A percentile compares a stretch with the other conserved stretches of the same genome.
phyloP scores from a whole-genome alignment of 2,329 filamentous ascomycete genomes.

The Lachnellula subtilissima region DNA sequence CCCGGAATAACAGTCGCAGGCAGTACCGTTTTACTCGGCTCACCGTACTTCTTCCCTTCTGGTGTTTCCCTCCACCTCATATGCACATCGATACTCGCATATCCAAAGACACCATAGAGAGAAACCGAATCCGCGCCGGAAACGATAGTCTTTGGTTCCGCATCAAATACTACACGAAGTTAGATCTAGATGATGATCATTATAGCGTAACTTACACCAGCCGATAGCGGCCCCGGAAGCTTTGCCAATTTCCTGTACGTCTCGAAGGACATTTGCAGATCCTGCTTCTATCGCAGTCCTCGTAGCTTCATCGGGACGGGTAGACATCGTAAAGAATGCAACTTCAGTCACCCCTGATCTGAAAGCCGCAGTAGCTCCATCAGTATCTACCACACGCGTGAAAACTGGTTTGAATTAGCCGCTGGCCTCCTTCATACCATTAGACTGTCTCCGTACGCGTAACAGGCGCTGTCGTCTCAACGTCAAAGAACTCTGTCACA shows the following conservation, averaged over 20 bases:
- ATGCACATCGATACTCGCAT: conserved; percentile 5
- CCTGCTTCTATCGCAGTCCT: neutral
- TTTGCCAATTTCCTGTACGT: neutral
- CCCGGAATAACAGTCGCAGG: neutral
- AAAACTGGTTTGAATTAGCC: neutral
- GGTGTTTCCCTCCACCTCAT: conserved; percentile 8
- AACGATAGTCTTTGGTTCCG: neutral
- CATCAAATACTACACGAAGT: neutral
- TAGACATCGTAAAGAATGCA: conserved; percentile 1
- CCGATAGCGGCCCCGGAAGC: neutral
- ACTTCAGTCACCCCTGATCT: conserved; percentile 1
- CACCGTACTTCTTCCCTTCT: neutral
- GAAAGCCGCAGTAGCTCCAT: neutral
- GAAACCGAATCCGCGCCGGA: neutral
- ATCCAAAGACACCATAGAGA: conserved; percentile 2
- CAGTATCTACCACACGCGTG: neutral
- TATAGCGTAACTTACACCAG: neutral
- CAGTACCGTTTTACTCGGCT: neutral
- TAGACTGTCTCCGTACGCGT: too few relatives aligned
- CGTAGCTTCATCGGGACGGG: neutral
- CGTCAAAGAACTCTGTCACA: neutral
- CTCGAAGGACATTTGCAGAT: neutral
- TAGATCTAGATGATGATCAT: neutral
- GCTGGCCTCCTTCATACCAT: too few relatives aligned
- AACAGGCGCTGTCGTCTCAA: neutral